Evolutionary conservation across 495 filamentous ascomycete genomes (phyloP).

Genomic region (Penicillium salamii): DNA sequence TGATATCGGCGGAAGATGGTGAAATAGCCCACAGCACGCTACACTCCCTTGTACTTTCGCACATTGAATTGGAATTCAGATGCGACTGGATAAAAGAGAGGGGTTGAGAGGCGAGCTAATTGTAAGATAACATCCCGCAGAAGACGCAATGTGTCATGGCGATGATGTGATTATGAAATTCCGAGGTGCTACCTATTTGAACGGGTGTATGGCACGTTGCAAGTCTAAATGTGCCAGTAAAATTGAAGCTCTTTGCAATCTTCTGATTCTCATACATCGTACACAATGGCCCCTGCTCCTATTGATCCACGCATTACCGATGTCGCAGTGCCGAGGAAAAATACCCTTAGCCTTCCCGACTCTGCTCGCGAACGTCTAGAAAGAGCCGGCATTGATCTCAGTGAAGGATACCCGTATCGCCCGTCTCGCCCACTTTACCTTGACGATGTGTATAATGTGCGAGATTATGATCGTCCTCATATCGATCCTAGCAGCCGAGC

Average conservation of each 20-base stretch:
- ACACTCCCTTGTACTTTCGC: no score
- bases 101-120: slow-evolving; percentile 1
- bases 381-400: slow-evolving; percentile 62
- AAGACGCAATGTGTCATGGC: slow-evolving; percentile 18
- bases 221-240: background rate
- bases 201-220: no score
- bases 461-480: slow-evolving; percentile 54
- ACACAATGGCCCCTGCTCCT: slow-evolving; percentile 43
- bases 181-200: no score
- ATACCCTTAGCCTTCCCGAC: slow-evolving; percentile 56
- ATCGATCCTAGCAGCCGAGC: slow-evolving; percentile 62
- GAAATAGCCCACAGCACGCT: background rate
- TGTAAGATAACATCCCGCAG: background rate
- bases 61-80: background rate
- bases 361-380: slow-evolving; percentile 54
- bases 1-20: slow-evolving; percentile 12
- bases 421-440: slow-evolving; percentile 62
- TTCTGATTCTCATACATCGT: no score
- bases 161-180: slow-evolving; percentile 43
- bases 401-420: slow-evolving; percentile 64
- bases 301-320: slow-evolving; percentile 61
- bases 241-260: no score
- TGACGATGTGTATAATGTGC: slow-evolving; percentile 63
- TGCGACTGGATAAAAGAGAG: slow-evolving; percentile 4
- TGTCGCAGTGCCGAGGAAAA: slow-evolving; percentile 57